Percentiles rank a stretch among this genome's conserved stretches.
phyloP scores from a whole-genome alignment of 2,329 filamentous ascomycete genomes.

The Pezicula carpinea region DNA sequence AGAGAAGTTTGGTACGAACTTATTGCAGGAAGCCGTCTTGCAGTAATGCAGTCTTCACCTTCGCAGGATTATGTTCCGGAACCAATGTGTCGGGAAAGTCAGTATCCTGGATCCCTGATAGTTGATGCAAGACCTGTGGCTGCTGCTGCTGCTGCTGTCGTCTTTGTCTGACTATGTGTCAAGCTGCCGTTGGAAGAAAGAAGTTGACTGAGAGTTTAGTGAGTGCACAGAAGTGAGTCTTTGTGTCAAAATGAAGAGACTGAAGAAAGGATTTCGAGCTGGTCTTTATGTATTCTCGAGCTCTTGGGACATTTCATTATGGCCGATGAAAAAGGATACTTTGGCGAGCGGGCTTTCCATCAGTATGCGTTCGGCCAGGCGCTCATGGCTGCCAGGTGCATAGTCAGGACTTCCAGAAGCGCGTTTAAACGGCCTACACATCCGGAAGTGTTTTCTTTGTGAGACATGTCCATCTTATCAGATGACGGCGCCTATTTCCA shows the following conservation, averaged over 20 bases:
- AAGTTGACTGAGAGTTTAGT: constrained; percentile 6
- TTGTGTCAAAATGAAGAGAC: constrained; percentile 20
- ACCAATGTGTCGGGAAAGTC: constrained; percentile 19
- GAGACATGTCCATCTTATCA: too few species aligned
- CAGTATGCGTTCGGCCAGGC: constrained; percentile 26
- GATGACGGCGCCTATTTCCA: too few species aligned
- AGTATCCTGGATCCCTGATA: constrained; percentile 20
- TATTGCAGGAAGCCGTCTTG: constrained; percentile 29
- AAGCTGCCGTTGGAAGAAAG: constrained; percentile 15
- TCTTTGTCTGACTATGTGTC: constrained; percentile 23
- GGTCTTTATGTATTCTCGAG: constrained; percentile 27
- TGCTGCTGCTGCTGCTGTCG: constrained; percentile 17
- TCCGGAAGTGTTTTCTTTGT: constrained; percentile 1
- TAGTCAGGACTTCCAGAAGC: constrained; percentile 3
- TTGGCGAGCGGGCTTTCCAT: constrained; percentile 12
- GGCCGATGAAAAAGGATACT: constrained; percentile 19
- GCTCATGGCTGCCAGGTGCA: constrained; percentile 8
- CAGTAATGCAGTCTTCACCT: constrained; percentile 20
- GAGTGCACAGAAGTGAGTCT: constrained; percentile 16
- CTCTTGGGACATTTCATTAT: constrained; percentile 11
- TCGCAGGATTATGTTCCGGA: constrained; percentile 23
- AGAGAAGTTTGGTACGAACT: constrained; percentile 30
- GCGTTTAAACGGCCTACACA: constrained; percentile 1
- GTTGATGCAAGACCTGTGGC: constrained; percentile 16
- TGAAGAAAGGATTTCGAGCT: constrained; percentile 22